Conservation (phyloP, 495 filamentous ascomycete species). For the Aspergillus conjunctus region DNA sequence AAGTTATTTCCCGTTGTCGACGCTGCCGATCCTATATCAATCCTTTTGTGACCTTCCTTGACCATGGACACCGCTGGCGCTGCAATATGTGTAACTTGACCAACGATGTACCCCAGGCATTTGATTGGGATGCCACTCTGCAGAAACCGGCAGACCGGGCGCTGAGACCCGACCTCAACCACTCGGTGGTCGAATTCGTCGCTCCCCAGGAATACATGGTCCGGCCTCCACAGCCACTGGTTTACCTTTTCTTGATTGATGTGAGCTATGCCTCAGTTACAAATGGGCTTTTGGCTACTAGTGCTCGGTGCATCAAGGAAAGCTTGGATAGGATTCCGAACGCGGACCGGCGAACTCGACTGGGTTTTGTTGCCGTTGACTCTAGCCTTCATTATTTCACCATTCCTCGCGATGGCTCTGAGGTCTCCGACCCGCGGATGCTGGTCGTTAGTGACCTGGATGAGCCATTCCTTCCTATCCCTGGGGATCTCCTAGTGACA, state of each 20-base stretch:
- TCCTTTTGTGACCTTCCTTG: slow-evolving; percentile 92
- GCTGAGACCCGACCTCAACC: slow-evolving; percentile 87
- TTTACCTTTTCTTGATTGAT: slow-evolving; percentile 97
- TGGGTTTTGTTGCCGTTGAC: slow-evolving; percentile 96
- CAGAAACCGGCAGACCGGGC: slow-evolving; percentile 90
- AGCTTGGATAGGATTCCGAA: slow-evolving; percentile 97
- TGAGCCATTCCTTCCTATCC: slow-evolving; percentile 94
- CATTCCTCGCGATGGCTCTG: slow-evolving; percentile 83
- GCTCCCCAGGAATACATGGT: slow-evolving; percentile 99
- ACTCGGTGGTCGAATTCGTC: slow-evolving; percentile 93
- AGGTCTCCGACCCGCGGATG: slow-evolving; percentile 82
- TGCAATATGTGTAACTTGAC: slow-evolving; percentile 99
- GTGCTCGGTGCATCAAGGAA: slow-evolving; percentile 89
- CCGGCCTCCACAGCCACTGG: slow-evolving; percentile 90
- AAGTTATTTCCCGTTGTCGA: slow-evolving; percentile 94
- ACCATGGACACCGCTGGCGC: slow-evolving; percentile 96
- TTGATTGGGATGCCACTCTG: slow-evolving; percentile 92
- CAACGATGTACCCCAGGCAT: slow-evolving; percentile 97
- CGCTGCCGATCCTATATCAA: slow-evolving; percentile 97
- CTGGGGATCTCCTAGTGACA: slow-evolving; percentile 88
- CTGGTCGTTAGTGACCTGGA: slow-evolving; percentile 94
- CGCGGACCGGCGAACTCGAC: slow-evolving; percentile 85
- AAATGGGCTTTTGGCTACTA: slow-evolving; percentile 92
- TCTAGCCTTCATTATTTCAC: slow-evolving; percentile 95
- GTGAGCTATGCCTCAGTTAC: slow-evolving; percentile 92